phyloP scores from a whole-genome alignment of 2,329 filamentous ascomycete genomes.

The Dactylellina cionopaga region DNA sequence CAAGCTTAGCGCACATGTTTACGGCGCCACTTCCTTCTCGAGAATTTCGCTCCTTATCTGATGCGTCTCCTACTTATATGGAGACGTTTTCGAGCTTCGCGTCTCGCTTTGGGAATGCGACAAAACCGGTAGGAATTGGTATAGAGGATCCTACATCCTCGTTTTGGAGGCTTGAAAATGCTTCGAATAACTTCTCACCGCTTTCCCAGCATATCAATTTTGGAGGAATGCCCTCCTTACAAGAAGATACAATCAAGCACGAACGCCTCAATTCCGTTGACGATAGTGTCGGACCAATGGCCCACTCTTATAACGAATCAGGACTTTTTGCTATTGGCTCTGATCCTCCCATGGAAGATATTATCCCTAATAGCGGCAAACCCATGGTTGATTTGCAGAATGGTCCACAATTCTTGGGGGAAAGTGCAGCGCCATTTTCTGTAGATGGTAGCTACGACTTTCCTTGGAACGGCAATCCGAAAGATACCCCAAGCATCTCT shows the following conservation, averaged over 20 bases:
- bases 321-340: slow-evolving; percentile 45
- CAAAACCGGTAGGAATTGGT: slow-evolving; percentile 41
- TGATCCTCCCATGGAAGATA: slow-evolving; percentile 38
- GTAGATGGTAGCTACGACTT: slow-evolving; percentile 34
- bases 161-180: slow-evolving; percentile 50
- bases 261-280: slow-evolving; percentile 50
- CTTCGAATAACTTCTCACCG: slow-evolving; percentile 45
- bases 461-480: slow-evolving; percentile 27
- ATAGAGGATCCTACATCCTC: slow-evolving; percentile 48
- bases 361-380: slow-evolving; percentile 25
- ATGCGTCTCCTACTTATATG: slow-evolving; percentile 47
- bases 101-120: slow-evolving; percentile 29
- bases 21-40: slow-evolving; percentile 44
- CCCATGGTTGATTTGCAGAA: slow-evolving; percentile 30
- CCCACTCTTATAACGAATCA: slow-evolving; percentile 33
- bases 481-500: slow-evolving; percentile 4
- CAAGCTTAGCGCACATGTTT: slow-evolving; percentile 56
- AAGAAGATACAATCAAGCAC: slow-evolving; percentile 44
- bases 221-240: slow-evolving; percentile 47
- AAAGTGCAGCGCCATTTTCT: slow-evolving; percentile 6
- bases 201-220: slow-evolving; percentile 50
- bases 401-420: slow-evolving; percentile 8
- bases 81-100: slow-evolving; percentile 49
- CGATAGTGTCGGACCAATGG: slow-evolving; percentile 49
- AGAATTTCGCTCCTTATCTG: slow-evolving; percentile 49